Evolutionary conservation across 371 early-diverging fungal species (phyloP), one percentile per base, ranked within the genome.

Genomic region (Capniomyces stellatus): DNA sequence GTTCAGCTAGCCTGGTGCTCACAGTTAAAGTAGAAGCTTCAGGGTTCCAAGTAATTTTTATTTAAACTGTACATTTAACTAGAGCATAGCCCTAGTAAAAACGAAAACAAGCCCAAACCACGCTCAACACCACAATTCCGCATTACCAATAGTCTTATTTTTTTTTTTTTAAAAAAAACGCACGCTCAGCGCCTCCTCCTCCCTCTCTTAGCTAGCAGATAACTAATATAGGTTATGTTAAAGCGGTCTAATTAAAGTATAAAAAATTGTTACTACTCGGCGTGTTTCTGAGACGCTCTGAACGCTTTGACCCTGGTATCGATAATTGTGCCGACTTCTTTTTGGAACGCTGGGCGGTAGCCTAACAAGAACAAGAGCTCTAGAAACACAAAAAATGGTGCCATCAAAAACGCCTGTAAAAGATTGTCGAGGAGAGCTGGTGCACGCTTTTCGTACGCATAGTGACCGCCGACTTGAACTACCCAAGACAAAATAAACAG

Each of bases 371-470:
- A 94, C 48, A 95, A 63, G n/a, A 82, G 58, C 69, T 95, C 94
- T 29, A 87, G 72, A 56, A 79, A 90, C 2, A 94, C 92, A 70
- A 95, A 95, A 65, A 92, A 85, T 19, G 91, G 92, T 12, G 95
- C 96, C 52, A 91, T 81, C 25, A 91, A 82, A 25, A 92, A 51
- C 1, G 96, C 92, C 76, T 92, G 92, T 24, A 52, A 6, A 40
- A 52, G 39, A 57, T 88, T 89, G 55, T 93, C 90, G 39, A 85
- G 51, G 35, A 95, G 63, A 27, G 89, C 91, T 1, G 96, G 96
- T 0, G 85, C 82, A 58, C 94, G 78, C 58, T 79, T 82, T 60
- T 95, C 96, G 27, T 72, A 78, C 22, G 86, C 66, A 44, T 82
- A 84, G 56, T 95, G 95, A 28, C 89, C 88, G 52, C 81, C 58